Base-by-base conservation (phyloP, 352 stramenopile genomes). In the Sclerospora graminicola region DNA sequence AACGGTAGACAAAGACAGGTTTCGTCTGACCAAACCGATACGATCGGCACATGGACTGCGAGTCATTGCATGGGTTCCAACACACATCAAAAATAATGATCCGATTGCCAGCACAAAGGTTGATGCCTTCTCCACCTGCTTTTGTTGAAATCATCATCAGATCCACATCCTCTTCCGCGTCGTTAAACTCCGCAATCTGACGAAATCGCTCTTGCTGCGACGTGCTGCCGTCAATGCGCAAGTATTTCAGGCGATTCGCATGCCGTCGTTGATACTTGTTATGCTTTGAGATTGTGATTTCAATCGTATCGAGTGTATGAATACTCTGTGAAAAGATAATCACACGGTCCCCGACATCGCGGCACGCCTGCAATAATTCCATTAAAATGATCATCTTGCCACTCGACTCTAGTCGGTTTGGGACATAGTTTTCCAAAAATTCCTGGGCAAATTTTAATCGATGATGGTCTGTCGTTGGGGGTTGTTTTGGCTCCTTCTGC, bases 11-110 rank as follows among this genome's bases (percentile, higher is more conserved):
- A 48, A 86, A 96, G 11, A 97, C 88, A 7, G 76, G 69, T 46
- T 96, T 96, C 0, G 63, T 81, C 49, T 97, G 89, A 0, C 89
- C 88, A 56, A 95, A 95, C 7, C 88, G 84, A 41, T 96, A 96
- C 10, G 73, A 94, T 15, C 88, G 80, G 54, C 86, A 96, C 86
- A 96, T 97, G 3, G 84, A 93, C 62, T 97, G 79, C 0, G 84
- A 82, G 37, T 96, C 85, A 16, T 93, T 88, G 56, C 82, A 94
- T 15, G 85, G 85, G 33, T 96, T 96, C 85, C 85, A 96, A 37
- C 84, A 95, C 1, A 93, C 82, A 38, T 96, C 85, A 36, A 95
- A 96, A 16, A 96, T 92, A 19, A 96, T 75, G 32, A 96, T 85
- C 29, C 85, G 79, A 41, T 94, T 95, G 24, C 82, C 85, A 2